phyloP scores from a whole-genome alignment of 768 basidiomycete species.

The Boletus rex-veris region DNA sequence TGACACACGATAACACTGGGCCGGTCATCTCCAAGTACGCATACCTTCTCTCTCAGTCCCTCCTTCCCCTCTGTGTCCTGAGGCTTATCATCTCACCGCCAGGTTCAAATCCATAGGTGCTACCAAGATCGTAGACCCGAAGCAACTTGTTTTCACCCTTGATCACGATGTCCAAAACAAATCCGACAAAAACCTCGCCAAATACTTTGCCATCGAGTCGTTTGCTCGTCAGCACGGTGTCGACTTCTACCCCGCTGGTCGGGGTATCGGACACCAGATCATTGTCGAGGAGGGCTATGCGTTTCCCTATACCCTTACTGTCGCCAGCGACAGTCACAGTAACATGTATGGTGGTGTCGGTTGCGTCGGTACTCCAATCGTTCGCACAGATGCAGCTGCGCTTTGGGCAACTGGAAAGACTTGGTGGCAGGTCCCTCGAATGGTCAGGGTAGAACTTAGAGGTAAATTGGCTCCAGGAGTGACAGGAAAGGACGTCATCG shows the following conservation, averaged over 20 bases:
- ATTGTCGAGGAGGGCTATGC: conserved; percentile 99
- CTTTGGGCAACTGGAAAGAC: conserved; percentile 98
- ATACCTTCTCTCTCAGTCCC: neutral
- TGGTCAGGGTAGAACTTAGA: conserved; percentile 90
- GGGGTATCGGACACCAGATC: conserved; percentile 97
- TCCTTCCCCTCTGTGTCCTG: neutral
- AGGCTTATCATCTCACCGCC: neutral
- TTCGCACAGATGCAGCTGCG: conserved; percentile 90
- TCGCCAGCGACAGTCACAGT: conserved; percentile 93
- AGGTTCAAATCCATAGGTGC: conserved; percentile 97
- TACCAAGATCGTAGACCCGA: conserved; percentile 71
- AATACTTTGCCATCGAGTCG: conserved; percentile 88
- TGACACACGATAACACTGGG: conserved; percentile 98
- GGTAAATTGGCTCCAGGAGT: conserved; percentile 84
- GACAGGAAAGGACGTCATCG: conserved; percentile 97
- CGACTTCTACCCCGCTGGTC: conserved; percentile 96
- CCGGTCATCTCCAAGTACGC: conserved; percentile 95
- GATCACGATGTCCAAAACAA: conserved; percentile 99
- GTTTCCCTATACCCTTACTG: conserved; percentile 92
- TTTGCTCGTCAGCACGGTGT: conserved; percentile 83
- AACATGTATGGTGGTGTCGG: conserved; percentile 99
- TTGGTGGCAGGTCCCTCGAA: conserved; percentile 99
- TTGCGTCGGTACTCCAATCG: conserved; percentile 95
- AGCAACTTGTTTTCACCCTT: conserved; percentile 91
- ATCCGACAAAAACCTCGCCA: conserved; percentile 81